Base-by-base conservation (phyloP, 352 stramenopile species). In the Pythium oligandrum region DNA sequence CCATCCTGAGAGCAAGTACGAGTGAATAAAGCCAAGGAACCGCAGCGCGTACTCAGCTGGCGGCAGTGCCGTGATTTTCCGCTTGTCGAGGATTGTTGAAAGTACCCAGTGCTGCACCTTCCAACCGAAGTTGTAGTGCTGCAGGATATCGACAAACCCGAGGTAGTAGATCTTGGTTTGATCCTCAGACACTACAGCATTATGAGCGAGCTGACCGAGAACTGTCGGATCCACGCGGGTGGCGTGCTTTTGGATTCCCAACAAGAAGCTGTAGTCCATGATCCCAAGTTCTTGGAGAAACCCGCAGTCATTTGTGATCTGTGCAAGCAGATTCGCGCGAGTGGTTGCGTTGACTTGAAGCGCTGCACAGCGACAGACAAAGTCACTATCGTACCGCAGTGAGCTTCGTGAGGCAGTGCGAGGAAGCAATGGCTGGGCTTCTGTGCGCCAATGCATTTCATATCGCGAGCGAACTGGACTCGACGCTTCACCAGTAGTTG, bases 191-290 rank as follows among this genome's bases (percentile, higher is more conserved):
- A 91, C 73, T 2, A 94, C 75, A 3, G 83, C 83, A 59, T 94
- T 94, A 53, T 89, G 73, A 5, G 76, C 77, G 34, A 90, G 48
- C 37, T 68, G 68, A 12, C 80, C 69, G 38, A 90, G 55, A 43
- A 79, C 61, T 3, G 72, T 58, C 3, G 71, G 48, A 26, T 86
- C 75, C 45, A 89, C 62, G 4, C 58, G 61, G 26, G 59, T 48
- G 36, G 71, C 66, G 51, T 88, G 84, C 40, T 83, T 70, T 3
- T 82, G 76, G 32, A 92, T 87, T 4, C 83, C 83, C 2, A 94
- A 63, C 43, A 94, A 60, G 37, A 76, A 94, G 54, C 83, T 94
- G 57, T 94, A 94, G 55, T 94, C 83, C 81, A 94, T 94, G 51
- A 94, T 92, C 10, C 80, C 82, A 36, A 94, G 68, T 48, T 92